Conservation (phyloP, 169 alveolate species). For the Ichthyophthirius multifiliis region DNA sequence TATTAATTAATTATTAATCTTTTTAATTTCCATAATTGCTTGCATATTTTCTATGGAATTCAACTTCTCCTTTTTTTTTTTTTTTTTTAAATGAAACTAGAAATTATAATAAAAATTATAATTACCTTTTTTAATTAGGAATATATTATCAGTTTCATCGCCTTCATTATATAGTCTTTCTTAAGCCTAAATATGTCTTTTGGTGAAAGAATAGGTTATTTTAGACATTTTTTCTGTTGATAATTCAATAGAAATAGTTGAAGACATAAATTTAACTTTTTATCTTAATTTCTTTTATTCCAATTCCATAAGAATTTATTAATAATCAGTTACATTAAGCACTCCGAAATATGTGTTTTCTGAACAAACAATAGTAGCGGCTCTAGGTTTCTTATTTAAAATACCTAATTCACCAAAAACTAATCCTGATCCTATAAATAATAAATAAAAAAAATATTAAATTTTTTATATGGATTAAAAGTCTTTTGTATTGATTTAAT, state of each 20-base stretch:
- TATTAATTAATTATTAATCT: neutral
- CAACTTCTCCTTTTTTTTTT: neutral
- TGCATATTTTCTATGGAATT: neutral
- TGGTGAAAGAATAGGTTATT: neutral
- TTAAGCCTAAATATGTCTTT: neutral
- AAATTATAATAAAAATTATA: neutral
- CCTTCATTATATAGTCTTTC: neutral
- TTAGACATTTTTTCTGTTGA: conserved; percentile 1
- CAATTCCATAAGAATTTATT: neutral
- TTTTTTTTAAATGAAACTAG: neutral
- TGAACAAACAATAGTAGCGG: neutral
- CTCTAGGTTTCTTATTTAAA: neutral
- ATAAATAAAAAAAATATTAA: too few species aligned
- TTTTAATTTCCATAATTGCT: neutral
- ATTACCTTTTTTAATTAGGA: neutral
- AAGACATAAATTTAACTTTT: neutral
- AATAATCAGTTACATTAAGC: neutral
- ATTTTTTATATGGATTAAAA: too few species aligned
- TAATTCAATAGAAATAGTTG: neutral
- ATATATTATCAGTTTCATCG: neutral
- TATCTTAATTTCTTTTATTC: neutral
- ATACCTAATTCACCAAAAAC: conserved; percentile 11
- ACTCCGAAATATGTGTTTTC: neutral
- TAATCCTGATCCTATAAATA: neutral
- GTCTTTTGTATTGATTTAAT: too few species aligned